Conservation (phyloP, 176 grass and related monocot species). For the Zea mays region Zm-B73-REFERENCE-NAM-5.0 NC_050096.1:65503001-65503500, state of each 20-base stretch:
- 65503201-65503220: background rate
- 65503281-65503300: background rate
- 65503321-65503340: background rate
- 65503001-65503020: too few species aligned
- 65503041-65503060: too few species aligned
- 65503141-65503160: too few species aligned
- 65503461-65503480: background rate
- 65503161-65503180: too few species aligned
- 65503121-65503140: too few species aligned
- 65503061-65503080: too few species aligned
- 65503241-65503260: background rate
- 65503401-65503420: too few species aligned
- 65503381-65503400: too few species aligned
- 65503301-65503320: background rate
- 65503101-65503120: too few species aligned
- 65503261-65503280: constrained; percentile 15
- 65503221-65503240: background rate
- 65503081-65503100: too few species aligned
- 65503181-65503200: background rate
- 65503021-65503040: too few species aligned
- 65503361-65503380: background rate
- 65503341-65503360: background rate
- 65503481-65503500: background rate
- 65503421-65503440: too few species aligned
- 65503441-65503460: background rate